These are phyloP conservation scores for Fraxinus albicans DNA, from an alignment of 305 asterid species.

Conservation along the genomic window DNA sequence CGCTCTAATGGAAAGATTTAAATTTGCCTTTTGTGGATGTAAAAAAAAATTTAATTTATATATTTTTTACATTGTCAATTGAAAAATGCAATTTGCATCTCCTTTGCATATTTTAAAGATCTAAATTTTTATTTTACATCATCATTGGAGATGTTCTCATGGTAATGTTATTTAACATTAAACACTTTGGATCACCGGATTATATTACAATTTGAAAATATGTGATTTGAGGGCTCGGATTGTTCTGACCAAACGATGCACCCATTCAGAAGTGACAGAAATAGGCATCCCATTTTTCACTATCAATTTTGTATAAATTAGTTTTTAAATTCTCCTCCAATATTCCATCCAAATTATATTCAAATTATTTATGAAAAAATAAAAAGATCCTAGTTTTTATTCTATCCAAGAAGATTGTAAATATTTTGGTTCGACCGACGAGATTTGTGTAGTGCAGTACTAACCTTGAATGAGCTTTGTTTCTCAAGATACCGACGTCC, in stretches of 20 bases:
- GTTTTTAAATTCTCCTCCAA: not conserved
- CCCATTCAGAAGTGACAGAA: not conserved
- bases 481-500: not conserved
- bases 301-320: not conserved
- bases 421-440: not conserved
- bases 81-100: not conserved
- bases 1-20: not conserved
- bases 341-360: not conserved
- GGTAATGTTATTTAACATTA: not conserved
- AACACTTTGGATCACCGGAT: not conserved
- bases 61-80: too few relatives aligned
- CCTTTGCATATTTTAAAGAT: not conserved
- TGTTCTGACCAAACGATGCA: not conserved
- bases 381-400: not conserved
- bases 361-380: not conserved
- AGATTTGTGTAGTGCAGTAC: not conserved
- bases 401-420: not conserved
- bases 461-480: not conserved
- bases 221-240: not conserved
- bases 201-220: not conserved
- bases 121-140: too few relatives aligned
- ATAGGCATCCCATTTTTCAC: not conserved
- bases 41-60: too few relatives aligned
- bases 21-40: not conserved
- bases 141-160: too few relatives aligned